phyloP scores from a whole-genome alignment of 768 basidiomycete genomes.

The Rhodosporidiobolus sp. region DNA sequence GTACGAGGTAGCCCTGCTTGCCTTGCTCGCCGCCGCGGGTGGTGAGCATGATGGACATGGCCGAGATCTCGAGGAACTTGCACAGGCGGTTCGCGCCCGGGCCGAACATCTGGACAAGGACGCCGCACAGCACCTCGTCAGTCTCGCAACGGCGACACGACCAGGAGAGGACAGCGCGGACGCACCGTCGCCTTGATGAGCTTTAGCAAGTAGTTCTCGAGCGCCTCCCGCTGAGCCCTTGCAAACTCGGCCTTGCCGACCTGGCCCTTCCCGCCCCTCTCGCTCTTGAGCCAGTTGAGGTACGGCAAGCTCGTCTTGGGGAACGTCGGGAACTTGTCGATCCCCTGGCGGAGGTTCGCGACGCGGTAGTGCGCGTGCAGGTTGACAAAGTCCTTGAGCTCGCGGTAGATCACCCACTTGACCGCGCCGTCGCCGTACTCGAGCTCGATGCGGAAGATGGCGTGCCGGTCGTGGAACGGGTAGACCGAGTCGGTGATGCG shows the following conservation, averaged over 20 bases:
- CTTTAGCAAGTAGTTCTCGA: constrained; percentile 83
- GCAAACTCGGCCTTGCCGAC: constrained; percentile 71
- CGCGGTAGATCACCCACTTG: constrained; percentile 93
- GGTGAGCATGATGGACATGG: constrained; percentile 71
- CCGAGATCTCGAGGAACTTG: constrained; percentile 86
- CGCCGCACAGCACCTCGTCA: background rate
- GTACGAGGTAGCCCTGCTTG: constrained; percentile 75
- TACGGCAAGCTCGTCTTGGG: constrained; percentile 81
- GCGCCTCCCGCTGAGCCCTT: constrained; percentile 68
- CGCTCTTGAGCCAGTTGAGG: constrained; percentile 75
- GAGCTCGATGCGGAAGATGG: constrained; percentile 77
- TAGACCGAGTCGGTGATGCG: constrained; percentile 82
- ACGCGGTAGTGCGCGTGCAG: constrained; percentile 85
- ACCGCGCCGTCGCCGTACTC: constrained; percentile 87
- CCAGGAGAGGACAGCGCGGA: background rate
- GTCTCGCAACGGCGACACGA: background rate
- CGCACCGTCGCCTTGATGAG: constrained; percentile 85
- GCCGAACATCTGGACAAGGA: constrained; percentile 98
- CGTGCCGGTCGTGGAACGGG: constrained; percentile 69
- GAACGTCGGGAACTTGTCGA: constrained; percentile 77
- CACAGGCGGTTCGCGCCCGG: constrained; percentile 84
- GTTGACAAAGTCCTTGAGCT: constrained; percentile 84
- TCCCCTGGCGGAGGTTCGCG: constrained; percentile 58
- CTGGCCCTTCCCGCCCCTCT: constrained; percentile 53
- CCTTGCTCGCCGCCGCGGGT: constrained; percentile 76